Conservation (phyloP, 345 rosid species). For the Cardamine occulta region DNA sequence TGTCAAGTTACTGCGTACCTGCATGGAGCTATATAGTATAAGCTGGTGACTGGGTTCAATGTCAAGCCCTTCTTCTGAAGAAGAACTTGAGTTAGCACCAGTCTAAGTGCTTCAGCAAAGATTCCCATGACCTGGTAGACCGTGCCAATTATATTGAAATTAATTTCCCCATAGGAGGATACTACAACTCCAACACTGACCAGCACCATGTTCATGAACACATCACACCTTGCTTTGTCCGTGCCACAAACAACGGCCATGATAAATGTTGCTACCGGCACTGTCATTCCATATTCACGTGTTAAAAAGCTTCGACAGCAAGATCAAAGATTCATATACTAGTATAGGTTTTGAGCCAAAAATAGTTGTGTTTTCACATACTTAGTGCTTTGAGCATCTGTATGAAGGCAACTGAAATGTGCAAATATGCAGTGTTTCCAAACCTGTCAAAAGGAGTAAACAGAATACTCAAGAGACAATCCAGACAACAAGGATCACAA, state of each 20-base stretch:
- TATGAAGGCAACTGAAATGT: constrained; percentile 92
- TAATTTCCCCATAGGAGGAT: constrained; percentile 95
- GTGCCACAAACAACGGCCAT: constrained; percentile 91
- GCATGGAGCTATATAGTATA: constrained; percentile 97
- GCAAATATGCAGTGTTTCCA: constrained; percentile 90
- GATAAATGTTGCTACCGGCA: constrained; percentile 93
- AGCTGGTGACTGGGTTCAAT: constrained; percentile 89
- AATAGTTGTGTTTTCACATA: constrained; percentile 51
- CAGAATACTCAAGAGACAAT: constrained; percentile 12
- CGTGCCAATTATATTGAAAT: constrained; percentile 89
- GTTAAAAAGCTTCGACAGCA: constrained; percentile 15
- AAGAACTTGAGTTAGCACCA: constrained; percentile 94
- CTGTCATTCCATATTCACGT: constrained; percentile 53
- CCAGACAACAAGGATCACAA: not conserved
- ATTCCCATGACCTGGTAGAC: constrained; percentile 94
- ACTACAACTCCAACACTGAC: constrained; percentile 96
- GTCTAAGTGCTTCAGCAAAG: constrained; percentile 95
- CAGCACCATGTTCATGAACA: constrained; percentile 91
- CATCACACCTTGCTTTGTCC: constrained; percentile 88
- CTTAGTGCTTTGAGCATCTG: constrained; percentile 99
- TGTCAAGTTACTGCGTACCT: constrained; percentile 56
- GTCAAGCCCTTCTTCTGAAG: constrained; percentile 90
- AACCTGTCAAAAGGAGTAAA: constrained; percentile 60
- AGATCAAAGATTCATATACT: constrained; percentile 12
- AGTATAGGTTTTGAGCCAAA: constrained; percentile 7